Conservation (phyloP, 2,329 filamentous ascomycete species). For the Colletotrichum zoysiae region DNA sequence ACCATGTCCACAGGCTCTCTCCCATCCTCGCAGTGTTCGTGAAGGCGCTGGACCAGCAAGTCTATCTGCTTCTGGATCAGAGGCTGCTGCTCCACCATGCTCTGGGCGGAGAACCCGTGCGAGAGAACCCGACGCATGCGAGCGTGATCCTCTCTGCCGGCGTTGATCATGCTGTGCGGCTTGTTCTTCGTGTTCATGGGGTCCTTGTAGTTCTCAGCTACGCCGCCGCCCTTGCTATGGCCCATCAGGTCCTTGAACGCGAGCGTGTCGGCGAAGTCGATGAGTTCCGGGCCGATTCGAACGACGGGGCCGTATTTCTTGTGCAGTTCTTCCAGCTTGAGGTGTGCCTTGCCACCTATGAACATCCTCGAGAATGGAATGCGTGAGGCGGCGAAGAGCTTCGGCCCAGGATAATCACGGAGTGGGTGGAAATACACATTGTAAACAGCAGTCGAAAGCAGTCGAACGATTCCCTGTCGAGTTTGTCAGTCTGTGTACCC, state of each 20-base stretch:
- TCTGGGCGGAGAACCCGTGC: slow-evolving; percentile 48
- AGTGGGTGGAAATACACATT: slow-evolving; percentile 53
- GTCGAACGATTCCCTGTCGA: slow-evolving; percentile 15
- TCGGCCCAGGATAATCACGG: slow-evolving; percentile 49
- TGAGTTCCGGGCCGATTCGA: slow-evolving; percentile 54
- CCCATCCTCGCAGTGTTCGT: slow-evolving; percentile 30
- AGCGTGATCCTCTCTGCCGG: slow-evolving; percentile 42
- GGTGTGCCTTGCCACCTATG: slow-evolving; percentile 15
- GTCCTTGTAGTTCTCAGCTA: slow-evolving; percentile 27
- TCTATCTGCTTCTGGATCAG: slow-evolving; percentile 49
- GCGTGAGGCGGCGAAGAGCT: slow-evolving; percentile 23
- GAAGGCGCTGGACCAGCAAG: slow-evolving; percentile 50
- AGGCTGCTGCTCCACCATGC: slow-evolving; percentile 50
- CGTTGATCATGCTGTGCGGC: slow-evolving; percentile 36
- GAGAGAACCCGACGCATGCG: slow-evolving; percentile 45
- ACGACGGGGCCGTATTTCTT: slow-evolving; percentile 52
- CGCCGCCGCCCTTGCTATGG: slow-evolving; percentile 31
- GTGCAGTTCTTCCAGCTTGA: slow-evolving; percentile 37
- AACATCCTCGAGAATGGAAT: slow-evolving; percentile 22
- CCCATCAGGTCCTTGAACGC: slow-evolving; percentile 59
- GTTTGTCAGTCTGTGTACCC: not conserved
- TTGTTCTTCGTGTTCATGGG: slow-evolving; percentile 21
- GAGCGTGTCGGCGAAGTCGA: slow-evolving; percentile 53
- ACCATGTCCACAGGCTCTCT: slow-evolving; percentile 23
- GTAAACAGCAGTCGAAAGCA: slow-evolving; percentile 43